Percentiles rank a stretch among this genome's conserved stretches.
Evolutionary conservation across 2,329 filamentous ascomycete genomes (phyloP).

Genomic region (Hymenoscyphus occultus): DNA sequence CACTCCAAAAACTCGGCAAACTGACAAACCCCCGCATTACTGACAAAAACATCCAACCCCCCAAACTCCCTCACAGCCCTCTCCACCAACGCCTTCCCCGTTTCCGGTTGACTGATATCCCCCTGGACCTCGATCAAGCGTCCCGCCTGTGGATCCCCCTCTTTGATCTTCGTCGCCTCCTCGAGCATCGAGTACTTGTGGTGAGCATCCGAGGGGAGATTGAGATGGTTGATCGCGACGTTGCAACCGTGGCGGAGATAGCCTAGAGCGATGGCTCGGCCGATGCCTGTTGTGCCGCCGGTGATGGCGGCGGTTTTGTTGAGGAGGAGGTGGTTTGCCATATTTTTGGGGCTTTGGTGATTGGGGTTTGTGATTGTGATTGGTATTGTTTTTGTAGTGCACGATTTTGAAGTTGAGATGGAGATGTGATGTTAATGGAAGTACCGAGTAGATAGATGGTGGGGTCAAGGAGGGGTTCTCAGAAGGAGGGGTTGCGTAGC

Average conservation of each 20-base stretch:
- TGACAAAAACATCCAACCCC: constrained; percentile 74
- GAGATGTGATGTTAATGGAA: background rate
- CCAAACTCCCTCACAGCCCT: constrained; percentile 61
- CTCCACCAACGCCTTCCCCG: constrained; percentile 64
- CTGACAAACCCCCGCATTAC: constrained; percentile 83
- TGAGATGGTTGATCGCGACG: constrained; percentile 79
- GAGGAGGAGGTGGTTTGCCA: constrained; percentile 51
- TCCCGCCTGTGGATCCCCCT: constrained; percentile 42
- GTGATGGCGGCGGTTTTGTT: constrained; percentile 84
- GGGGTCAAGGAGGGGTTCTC: background rate
- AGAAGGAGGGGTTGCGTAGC: no score
- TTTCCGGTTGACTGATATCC: constrained; percentile 73
- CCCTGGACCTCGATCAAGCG: constrained; percentile 67
- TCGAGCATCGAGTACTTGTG: constrained; percentile 53
- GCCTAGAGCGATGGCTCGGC: constrained; percentile 76
- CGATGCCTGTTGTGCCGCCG: constrained; percentile 82
- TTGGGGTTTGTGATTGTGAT: background rate
- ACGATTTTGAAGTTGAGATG: background rate
- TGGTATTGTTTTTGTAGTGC: constrained; percentile 11
- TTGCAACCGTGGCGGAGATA: constrained; percentile 75
- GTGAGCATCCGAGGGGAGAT: constrained; percentile 48
- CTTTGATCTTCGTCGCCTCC: constrained; percentile 49
- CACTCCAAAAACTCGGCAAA: constrained; percentile 83
- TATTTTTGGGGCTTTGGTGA: constrained; percentile 12
- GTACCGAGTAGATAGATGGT: background rate